phyloP scores from a whole-genome alignment of 768 basidiomycete genomes.

The Russula vinacea region DNA sequence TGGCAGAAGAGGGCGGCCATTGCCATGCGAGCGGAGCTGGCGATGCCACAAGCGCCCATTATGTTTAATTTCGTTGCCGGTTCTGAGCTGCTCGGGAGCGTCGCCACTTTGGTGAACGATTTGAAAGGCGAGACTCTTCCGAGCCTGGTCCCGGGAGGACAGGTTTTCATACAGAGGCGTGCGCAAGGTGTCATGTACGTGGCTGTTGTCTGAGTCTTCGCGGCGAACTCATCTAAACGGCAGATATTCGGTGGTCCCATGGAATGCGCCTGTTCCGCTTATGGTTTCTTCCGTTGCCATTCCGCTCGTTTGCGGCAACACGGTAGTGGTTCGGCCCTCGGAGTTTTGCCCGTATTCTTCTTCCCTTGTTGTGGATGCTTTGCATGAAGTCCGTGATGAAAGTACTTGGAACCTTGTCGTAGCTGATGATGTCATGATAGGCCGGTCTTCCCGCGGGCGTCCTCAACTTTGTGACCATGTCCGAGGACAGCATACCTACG shows the following conservation, averaged over 20 bases:
- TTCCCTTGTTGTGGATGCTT: slow-evolving; percentile 44
- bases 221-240: background rate
- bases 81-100: slow-evolving; percentile 34
- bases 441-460: slow-evolving; percentile 62
- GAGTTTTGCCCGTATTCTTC: slow-evolving; percentile 51
- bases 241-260: slow-evolving; percentile 53
- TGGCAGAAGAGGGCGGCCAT: slow-evolving; percentile 15
- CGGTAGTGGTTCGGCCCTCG: slow-evolving; percentile 52
- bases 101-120: slow-evolving; percentile 39
- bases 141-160: slow-evolving; percentile 45
- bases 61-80: slow-evolving; percentile 34
- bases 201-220: background rate
- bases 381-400: slow-evolving; percentile 40
- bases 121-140: slow-evolving; percentile 46
- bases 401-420: background rate
- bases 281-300: slow-evolving; percentile 45
- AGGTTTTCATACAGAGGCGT: slow-evolving; percentile 45
- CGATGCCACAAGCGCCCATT: slow-evolving; percentile 14
- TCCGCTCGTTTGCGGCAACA: slow-evolving; percentile 55
- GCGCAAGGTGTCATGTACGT: slow-evolving; percentile 52
- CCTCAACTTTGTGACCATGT: slow-evolving; percentile 52
- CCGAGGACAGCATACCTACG: slow-evolving; percentile 43
- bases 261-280: slow-evolving; percentile 52
- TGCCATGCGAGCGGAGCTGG: slow-evolving; percentile 12
- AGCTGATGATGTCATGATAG: slow-evolving; percentile 26